These are phyloP conservation scores for Verticillium longisporum DNA, from an alignment of 2,329 filamentous ascomycete species.

Conservation along the genomic window DNA sequence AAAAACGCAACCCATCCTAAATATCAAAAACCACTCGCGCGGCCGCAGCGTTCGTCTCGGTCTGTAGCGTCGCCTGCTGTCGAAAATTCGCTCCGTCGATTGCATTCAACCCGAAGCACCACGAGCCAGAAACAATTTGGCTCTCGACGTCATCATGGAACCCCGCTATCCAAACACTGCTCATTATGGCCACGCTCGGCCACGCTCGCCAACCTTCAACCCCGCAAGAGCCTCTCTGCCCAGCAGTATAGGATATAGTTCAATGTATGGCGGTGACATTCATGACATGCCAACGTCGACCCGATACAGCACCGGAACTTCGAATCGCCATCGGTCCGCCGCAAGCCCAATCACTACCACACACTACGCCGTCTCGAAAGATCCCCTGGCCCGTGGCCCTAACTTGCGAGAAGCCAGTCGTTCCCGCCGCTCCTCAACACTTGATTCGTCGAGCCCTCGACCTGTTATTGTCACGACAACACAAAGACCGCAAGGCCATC, in stretches of 20 bases:
- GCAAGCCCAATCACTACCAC: conserved; percentile 32
- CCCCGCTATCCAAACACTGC: conserved; percentile 11
- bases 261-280: conserved; percentile 45
- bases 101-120: not conserved
- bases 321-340: conserved; percentile 18
- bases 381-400: conserved; percentile 38
- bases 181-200: conserved; percentile 8
- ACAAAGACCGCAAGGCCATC: conserved; percentile 31
- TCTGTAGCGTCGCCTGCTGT: not conserved
- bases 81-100: not conserved
- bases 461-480: conserved; percentile 53
- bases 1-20: not conserved
- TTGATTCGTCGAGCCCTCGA: conserved; percentile 42
- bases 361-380: conserved; percentile 50
- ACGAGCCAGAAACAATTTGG: not conserved
- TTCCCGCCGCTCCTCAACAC: conserved; percentile 41
- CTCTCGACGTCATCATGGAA: conserved; percentile 10
- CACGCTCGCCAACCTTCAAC: conserved; percentile 36
- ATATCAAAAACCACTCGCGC: not conserved
- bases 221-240: conserved; percentile 49
- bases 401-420: conserved; percentile 42
- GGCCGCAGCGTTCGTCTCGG: not conserved
- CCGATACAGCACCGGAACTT: conserved; percentile 16
- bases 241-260: conserved; percentile 40
- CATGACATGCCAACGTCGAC: conserved; percentile 45